A percentile compares a stretch with the other conserved stretches of the same genome.
These are phyloP conservation scores for Leccinellum albellum DNA, from an alignment of 768 basidiomycete genomes.

Conservation along the genomic window DNA sequence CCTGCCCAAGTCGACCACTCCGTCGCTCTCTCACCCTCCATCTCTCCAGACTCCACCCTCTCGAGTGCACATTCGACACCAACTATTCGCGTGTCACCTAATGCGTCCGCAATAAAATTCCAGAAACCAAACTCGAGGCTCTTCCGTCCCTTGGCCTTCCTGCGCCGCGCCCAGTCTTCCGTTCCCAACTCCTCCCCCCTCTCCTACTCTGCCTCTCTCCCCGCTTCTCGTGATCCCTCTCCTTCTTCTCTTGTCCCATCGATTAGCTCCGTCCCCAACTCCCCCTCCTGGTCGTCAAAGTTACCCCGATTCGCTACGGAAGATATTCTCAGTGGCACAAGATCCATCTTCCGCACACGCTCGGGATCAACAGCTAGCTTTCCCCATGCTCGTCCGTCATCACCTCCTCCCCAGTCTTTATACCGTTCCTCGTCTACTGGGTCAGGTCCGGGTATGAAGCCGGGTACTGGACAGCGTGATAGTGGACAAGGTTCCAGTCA, in stretches of 20 bases:
- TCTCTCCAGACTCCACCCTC: constrained; percentile 19
- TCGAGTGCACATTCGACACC: constrained; percentile 21
- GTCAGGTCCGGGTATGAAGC: constrained; percentile 7
- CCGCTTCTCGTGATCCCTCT: constrained; percentile 9
- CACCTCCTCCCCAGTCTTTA: constrained; percentile 15
- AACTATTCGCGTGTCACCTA: constrained; percentile 15
- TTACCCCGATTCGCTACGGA: constrained; percentile 26
- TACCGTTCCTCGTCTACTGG: constrained; percentile 21
- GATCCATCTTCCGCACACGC: constrained; percentile 28
- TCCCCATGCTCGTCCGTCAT: constrained; percentile 3
- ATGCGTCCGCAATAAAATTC: background rate
- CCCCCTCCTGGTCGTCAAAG: constrained; percentile 11
- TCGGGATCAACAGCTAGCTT: constrained; percentile 12
- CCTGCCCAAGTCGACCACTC: background rate
- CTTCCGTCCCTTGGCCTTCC: constrained; percentile 20
- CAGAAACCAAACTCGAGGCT: constrained; percentile 15
- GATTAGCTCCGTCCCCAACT: constrained; percentile 12
- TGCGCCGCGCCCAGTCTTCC: constrained; percentile 15
- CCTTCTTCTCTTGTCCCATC: constrained; percentile 11
- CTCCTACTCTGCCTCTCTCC: constrained; percentile 12
- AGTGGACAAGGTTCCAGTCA: constrained; percentile 2
- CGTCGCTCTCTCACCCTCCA: constrained; percentile 14
- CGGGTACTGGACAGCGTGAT: background rate
- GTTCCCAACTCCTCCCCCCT: constrained; percentile 7
- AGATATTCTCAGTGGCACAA: constrained; percentile 29